phyloP scores from a whole-genome alignment of 1,139 yeast species.

The Yamadazyma kanchanaburiensis region DNA sequence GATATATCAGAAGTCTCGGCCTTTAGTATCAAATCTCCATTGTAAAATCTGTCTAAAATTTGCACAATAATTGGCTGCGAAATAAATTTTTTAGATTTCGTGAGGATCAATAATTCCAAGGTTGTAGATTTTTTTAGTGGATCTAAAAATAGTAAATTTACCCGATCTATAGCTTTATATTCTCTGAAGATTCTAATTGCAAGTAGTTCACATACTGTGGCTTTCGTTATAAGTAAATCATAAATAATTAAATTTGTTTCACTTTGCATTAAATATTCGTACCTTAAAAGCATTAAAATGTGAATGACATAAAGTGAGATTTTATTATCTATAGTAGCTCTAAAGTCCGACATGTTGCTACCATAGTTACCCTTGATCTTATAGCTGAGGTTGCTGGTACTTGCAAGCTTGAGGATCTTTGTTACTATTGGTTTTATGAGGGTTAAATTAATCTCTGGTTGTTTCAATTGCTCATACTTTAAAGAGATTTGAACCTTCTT shows the following conservation, averaged over 20 bases:
- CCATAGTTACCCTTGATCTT: slow-evolving; percentile 13
- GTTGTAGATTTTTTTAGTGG: slow-evolving; percentile 47
- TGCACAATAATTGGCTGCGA: slow-evolving; percentile 55
- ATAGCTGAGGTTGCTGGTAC: slow-evolving; percentile 7
- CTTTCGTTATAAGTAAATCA: slow-evolving; percentile 50
- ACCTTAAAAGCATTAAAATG: slow-evolving; percentile 32
- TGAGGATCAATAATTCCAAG: slow-evolving; percentile 51
- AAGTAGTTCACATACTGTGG: slow-evolving; percentile 53
- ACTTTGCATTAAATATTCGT: slow-evolving; percentile 48
- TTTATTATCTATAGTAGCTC: slow-evolving; percentile 11
- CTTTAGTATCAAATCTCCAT: slow-evolving; percentile 42
- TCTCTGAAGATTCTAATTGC: slow-evolving; percentile 53
- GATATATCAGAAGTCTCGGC: slow-evolving; percentile 15
- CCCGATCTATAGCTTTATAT: slow-evolving; percentile 42
- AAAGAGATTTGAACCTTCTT: slow-evolving; percentile 44
- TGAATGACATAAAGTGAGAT: slow-evolving; percentile 28
- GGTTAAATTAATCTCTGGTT: slow-evolving; percentile 52
- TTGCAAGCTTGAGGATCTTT: slow-evolving; percentile 25
- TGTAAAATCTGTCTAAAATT: slow-evolving; percentile 51
- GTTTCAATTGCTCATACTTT: slow-evolving; percentile 53
- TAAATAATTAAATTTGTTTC: slow-evolving; percentile 45
- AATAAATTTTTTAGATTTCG: slow-evolving; percentile 52
- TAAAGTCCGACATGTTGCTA: slow-evolving; percentile 5
- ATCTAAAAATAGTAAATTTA: slow-evolving; percentile 41
- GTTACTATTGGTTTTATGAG: slow-evolving; percentile 48